Evolutionary conservation across 2,329 filamentous ascomycete genomes (phyloP), one percentile per base, ranked within the genome.

Genomic region (Talaromyces islandicus): DNA sequence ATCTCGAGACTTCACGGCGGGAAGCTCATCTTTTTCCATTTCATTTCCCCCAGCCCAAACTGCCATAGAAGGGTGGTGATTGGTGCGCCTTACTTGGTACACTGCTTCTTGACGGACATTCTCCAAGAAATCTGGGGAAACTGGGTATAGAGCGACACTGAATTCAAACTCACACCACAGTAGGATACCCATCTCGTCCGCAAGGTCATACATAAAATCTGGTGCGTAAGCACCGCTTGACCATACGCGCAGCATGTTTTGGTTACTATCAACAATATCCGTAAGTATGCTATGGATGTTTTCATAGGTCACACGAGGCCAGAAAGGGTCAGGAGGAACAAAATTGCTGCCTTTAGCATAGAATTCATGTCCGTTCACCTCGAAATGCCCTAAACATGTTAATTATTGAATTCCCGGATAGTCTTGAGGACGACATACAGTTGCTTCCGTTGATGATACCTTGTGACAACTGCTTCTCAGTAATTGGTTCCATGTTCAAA

Each of bases 231-330:
- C 80, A 2, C 85, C 83, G 24, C 80, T 83, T 14, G 83, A 78
- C 85, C 85, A 87, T 1, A 87, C 80, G 6, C 85, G 78, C 3
- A 87, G 76, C 83, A 87, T 86, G 65, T 87, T 87, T 67, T 87
- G 85, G 61, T 87, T 14, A 35, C 32, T 12, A 14, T 35, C 11
- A 35, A 35, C 32, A 35, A 35, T 12, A 12, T 35, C 32, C 9
- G 32, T 17, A 14, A 35, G 12, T 35, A 35, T 35, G 32, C 32
- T 17, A 4, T 35, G 32, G 14, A 35, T 35, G 32, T 35, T 5
- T 12, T 35, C 32, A 35, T 35, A 35, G 32, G 32, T 35, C 12
- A 35, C 32, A 35, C 32, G 32, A 17, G 32, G 32, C 32, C 32
- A 35, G 32, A 35, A 35, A 35, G 32, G 32, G 32, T 35, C 32